Percentiles rank a stretch among this genome's conserved stretches.
Evolutionary conservation across 176 grass and related monocot species (phyloP).

Genomic region (Musa troglodytarum): DNA sequence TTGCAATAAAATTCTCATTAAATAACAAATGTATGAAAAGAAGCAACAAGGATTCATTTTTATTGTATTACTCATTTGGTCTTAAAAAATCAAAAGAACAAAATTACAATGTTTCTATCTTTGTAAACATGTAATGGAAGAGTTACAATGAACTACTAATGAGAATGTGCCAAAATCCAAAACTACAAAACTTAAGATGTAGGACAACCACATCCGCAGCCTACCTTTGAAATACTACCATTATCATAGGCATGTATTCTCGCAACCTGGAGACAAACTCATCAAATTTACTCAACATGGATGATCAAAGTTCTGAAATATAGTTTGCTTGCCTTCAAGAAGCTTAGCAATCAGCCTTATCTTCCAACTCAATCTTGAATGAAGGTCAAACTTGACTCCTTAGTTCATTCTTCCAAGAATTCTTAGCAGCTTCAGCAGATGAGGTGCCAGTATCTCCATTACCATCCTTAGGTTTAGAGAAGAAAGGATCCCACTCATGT

Average conservation of each 20-base stretch:
- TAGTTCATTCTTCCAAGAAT: conserved; percentile 13
- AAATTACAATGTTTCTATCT: conserved; percentile 1
- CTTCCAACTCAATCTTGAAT: too few species aligned
- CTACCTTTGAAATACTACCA: conserved; percentile 9
- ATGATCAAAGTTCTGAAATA: conserved; percentile 16
- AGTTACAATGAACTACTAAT: conserved; percentile 38
- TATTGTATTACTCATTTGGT: background rate
- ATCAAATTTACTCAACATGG: conserved; percentile 31
- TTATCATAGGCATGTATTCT: conserved; percentile 9
- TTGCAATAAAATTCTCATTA: too few species aligned
- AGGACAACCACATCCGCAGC: conserved; percentile 10
- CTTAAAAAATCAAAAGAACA: conserved; percentile 1
- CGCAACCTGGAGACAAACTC: conserved; percentile 29
- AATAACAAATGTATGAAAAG: too few species aligned
- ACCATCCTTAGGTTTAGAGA: conserved; percentile 18
- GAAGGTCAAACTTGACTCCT: background rate
- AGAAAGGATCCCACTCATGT: conserved; percentile 52
- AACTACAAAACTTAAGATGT: conserved; percentile 21
- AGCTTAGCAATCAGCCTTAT: conserved; percentile 1
- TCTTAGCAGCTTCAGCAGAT: conserved; percentile 15
- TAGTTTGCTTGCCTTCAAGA: conserved; percentile 19
- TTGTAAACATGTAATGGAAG: conserved; percentile 25
- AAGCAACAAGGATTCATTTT: too few species aligned
- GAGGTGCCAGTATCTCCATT: conserved; percentile 6
- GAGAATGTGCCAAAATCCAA: conserved; percentile 18